Conservation (phyloP, 306 rosid species). For the Ziziphus jujuba region DNA sequence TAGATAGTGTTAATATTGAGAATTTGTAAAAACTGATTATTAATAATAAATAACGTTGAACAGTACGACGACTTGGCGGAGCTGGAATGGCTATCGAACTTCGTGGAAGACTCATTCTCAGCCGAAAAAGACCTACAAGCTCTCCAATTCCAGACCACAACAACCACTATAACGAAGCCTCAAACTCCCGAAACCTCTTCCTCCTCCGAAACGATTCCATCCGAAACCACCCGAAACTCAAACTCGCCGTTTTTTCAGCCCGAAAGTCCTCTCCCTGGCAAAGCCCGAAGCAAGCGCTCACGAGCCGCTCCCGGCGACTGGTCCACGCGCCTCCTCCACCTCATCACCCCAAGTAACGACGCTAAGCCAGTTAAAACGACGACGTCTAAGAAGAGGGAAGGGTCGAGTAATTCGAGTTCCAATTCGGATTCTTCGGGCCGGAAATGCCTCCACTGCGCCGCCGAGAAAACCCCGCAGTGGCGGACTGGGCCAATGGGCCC, state of each 20-base stretch:
- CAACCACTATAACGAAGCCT: constrained; percentile 36
- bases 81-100: constrained; percentile 94
- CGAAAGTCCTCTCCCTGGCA: constrained; percentile 86
- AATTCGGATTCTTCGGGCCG: constrained; percentile 38
- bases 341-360: constrained; percentile 26
- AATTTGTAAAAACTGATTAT: background rate
- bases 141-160: constrained; percentile 53
- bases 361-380: constrained; percentile 18
- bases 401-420: constrained; percentile 12
- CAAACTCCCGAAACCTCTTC: constrained; percentile 80
- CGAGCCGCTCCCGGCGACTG: constrained; percentile 95
- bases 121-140: constrained; percentile 68
- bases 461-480: constrained; percentile 58
- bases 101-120: constrained; percentile 90
- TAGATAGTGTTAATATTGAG: background rate
- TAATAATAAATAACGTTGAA: background rate
- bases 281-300: constrained; percentile 93
- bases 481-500: constrained; percentile 56
- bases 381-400: constrained; percentile 41
- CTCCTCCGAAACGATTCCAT: constrained; percentile 57
- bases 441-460: constrained; percentile 47
- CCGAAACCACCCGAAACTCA: constrained; percentile 38
- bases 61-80: constrained; percentile 92
- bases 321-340: constrained; percentile 94
- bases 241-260: constrained; percentile 57